Percentiles rank a stretch among this genome's conserved stretches.
These are phyloP conservation scores for Thielaviopsis punctulata DNA, from an alignment of 2,329 filamentous ascomycete species.

Conservation along the genomic window DNA sequence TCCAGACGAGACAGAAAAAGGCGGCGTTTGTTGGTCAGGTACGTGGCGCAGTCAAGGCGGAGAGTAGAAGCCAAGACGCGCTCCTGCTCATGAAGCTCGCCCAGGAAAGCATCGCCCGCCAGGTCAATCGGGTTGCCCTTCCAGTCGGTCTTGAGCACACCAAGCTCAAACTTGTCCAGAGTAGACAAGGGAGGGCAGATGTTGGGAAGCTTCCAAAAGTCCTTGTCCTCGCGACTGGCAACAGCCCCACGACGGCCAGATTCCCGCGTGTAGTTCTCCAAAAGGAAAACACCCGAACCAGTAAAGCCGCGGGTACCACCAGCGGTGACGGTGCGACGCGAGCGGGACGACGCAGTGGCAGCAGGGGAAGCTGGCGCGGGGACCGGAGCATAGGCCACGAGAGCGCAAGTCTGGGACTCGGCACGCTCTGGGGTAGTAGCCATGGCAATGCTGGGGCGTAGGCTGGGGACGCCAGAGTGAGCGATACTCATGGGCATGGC, in stretches of 20 bases:
- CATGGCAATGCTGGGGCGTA: not conserved
- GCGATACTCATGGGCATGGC: not conserved
- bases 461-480: not conserved
- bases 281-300: conserved; percentile 8
- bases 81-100: conserved; percentile 65
- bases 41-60: conserved; percentile 70
- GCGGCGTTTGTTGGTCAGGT: conserved; percentile 80
- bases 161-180: conserved; percentile 42
- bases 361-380: not conserved
- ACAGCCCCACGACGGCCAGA: conserved; percentile 23
- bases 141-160: conserved; percentile 72
- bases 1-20: conserved; percentile 68
- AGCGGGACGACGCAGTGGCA: not conserved
- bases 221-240: conserved; percentile 64
- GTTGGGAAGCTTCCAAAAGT: conserved; percentile 55
- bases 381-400: not conserved
- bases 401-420: not conserved
- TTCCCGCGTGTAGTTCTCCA: conserved; percentile 10
- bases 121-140: conserved; percentile 68
- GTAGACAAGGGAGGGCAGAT: conserved; percentile 53
- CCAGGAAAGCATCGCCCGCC: conserved; percentile 48
- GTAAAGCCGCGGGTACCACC: conserved; percentile 7
- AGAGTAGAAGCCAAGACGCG: conserved; percentile 58
- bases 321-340: conserved; percentile 4
- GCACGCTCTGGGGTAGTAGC: not conserved